Evolutionary conservation across 768 basidiomycete genomes (phyloP), one percentile per base, ranked within the genome.

Genomic region (Rhizopogon rudus): DNA sequence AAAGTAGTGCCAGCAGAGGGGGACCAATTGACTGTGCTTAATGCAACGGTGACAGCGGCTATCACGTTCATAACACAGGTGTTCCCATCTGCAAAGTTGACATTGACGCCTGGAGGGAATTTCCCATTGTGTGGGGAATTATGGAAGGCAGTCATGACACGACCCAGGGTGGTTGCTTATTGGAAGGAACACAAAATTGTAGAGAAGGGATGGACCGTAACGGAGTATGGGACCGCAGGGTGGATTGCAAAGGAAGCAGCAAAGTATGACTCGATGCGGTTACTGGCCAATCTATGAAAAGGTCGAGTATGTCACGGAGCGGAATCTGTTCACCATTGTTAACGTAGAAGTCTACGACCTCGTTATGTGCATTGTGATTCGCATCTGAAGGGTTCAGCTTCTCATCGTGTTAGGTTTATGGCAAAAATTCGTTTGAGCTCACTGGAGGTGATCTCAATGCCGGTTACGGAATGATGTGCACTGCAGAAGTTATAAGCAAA

Each of bases 71-170:
- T 66, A 43, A 59, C 56, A 0, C 57, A 66, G 39, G 0, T 66
- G 3, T 66, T 65, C 57, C 63, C 66, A 6, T 51, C 59, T n/a
- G 53, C 40, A 12, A 56, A 45, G 50, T 33, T 3, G n/a, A 51
- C 51, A 39, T 51, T 67, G 20, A 51, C 33, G 5, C 22, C 17
- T 13, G 63, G 58, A 8, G 65, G 52, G 6, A 40, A 53, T 55
- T 67, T 59, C 16, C 55, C 57, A 46, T 13, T 65, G 28, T 67
- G 65, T 22, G 65, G 63, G 40, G 52, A 46, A 44, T 44, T 66
- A 51, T 67, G 65, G 66, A 44, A 8, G 12, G 53, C 63, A 3
- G 65, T 65, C 29, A 2, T 13, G 1, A 41, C 39, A 40, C 63
- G 65, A 17, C 55, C 57, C 20, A 48, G 50, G 16, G 44, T 64